Evolutionary conservation across 2,329 filamentous ascomycete species (phyloP), one percentile per base, ranked within the genome.

Genomic region (Emergomyces pasteurianus): DNA sequence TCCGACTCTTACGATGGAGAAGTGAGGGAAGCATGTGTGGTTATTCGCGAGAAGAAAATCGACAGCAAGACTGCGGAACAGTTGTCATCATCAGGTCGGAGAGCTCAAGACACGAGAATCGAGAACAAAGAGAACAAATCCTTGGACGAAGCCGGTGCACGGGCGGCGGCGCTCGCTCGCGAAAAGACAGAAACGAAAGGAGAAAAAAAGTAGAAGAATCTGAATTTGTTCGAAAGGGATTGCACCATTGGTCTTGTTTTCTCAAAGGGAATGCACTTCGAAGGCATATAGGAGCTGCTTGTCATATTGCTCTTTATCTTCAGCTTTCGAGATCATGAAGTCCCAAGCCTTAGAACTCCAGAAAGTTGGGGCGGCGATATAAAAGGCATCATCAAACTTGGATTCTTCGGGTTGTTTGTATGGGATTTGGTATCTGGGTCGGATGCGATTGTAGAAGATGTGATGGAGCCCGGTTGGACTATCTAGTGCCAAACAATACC

Each of bases 361-460:
- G 59, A 64, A 64, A 26, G 60, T 47, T 42, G 55, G 40, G 54
- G 58, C 58, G 31, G 62, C 36, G 16, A 49, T 38, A 46, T 61
- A 65, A 60, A 65, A 65, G 1, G 7, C 54, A 2, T 14, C 12
- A 21, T 46, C 54, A 31, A 57, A 46, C 21, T 46, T 31, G 5
- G 14, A 28, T 31, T 36, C 10, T 28, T 59, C 16, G 50, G 61
- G 54, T 7, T 62, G 31, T 46, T 36, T 42, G 50, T 65, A 58
- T 43, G 58, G 54, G 16, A 57, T 52, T 36, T 62, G 55, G 26
- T 62, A 58, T 58, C 52, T 62, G 7, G 63, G 62, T 57, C 60
- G 40, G 52, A 64, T 60, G 21, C 58, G 58, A 55, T 63, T 56
- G 58, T 65, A 65, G 58, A 65, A 65, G 26, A 65, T 42, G 52